These are phyloP conservation scores for Leavenworthia alabamica DNA, from an alignment of 345 rosid species.

Conservation along the genomic window DNA sequence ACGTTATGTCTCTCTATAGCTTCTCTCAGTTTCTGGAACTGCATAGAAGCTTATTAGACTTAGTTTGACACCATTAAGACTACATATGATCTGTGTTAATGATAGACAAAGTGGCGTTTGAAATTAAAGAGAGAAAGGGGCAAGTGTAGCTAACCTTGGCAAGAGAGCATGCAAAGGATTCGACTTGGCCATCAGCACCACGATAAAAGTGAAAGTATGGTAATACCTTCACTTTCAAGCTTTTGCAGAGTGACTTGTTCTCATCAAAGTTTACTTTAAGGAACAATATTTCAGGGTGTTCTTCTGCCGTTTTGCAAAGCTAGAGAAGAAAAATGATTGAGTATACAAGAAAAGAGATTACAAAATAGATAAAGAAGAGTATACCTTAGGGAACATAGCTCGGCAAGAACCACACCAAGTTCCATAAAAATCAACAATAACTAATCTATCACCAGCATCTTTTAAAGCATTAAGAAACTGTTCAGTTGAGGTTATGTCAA, in stretches of 20 bases:
- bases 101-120: background rate
- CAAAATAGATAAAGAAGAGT: background rate
- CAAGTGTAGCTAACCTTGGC: conserved; percentile 51
- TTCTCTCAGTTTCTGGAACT: conserved; percentile 82
- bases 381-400: conserved; percentile 86
- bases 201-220: conserved; percentile 87
- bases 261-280: conserved; percentile 87
- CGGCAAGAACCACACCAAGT: conserved; percentile 98
- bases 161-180: conserved; percentile 84
- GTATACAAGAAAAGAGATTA: background rate
- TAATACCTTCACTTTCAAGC: conserved; percentile 77
- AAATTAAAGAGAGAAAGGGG: background rate
- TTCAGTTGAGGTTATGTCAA: conserved; percentile 74
- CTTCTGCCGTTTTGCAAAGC: conserved; percentile 78
- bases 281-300: conserved; percentile 67
- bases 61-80: background rate
- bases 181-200: conserved; percentile 62
- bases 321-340: conserved; percentile 18
- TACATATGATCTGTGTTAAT: background rate
- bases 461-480: conserved; percentile 65
- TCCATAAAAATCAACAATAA: conserved; percentile 88
- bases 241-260: conserved; percentile 86
- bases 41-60: conserved; percentile 30
- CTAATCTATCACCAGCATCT: conserved; percentile 74
- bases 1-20: conserved; percentile 58